Evolutionary conservation across 495 filamentous ascomycete genomes (phyloP).

Genomic region (Penicillium riverlandense): DNA sequence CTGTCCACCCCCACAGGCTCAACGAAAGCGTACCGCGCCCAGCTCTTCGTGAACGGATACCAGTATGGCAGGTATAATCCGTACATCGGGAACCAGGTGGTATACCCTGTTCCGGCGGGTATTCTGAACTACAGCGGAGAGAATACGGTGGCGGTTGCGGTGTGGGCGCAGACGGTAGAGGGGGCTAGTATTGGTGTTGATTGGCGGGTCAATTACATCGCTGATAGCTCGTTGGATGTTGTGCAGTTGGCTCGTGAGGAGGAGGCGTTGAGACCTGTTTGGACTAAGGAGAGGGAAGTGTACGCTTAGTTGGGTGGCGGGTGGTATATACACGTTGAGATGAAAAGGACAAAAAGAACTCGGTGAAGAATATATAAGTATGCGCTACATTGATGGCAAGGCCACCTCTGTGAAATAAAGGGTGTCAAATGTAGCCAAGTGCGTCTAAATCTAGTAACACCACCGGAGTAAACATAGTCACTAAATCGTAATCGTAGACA

Average conservation of each 20-base stretch:
- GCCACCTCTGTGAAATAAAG: too few species aligned
- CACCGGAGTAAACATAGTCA: not conserved
- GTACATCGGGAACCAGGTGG: conserved; percentile 44
- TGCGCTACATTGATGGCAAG: too few species aligned
- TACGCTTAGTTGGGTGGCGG: conserved; percentile 14
- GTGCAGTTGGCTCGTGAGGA: conserved; percentile 20
- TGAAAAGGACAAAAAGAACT: too few species aligned
- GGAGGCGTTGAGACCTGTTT: conserved; percentile 32
- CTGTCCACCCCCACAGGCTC: conserved; percentile 18
- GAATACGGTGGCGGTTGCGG: conserved; percentile 39
- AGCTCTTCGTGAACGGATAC: conserved; percentile 43
- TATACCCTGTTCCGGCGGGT: conserved; percentile 42
- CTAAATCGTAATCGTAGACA: too few species aligned
- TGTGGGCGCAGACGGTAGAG: conserved; percentile 42
- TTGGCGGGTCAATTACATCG: conserved; percentile 31
- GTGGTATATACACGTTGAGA: too few species aligned
- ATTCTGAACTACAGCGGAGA: conserved; percentile 38
- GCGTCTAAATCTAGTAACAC: too few species aligned
- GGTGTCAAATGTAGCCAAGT: too few species aligned
- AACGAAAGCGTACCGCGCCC: conserved; percentile 24
- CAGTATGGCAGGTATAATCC: conserved; percentile 45
- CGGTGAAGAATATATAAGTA: too few species aligned
- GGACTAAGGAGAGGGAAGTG: conserved; percentile 23
- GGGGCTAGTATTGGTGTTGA: conserved; percentile 28
- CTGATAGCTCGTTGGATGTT: conserved; percentile 37